phyloP scores from a whole-genome alignment of 495 filamentous ascomycete genomes.

The Lepraria neglecta region DNA sequence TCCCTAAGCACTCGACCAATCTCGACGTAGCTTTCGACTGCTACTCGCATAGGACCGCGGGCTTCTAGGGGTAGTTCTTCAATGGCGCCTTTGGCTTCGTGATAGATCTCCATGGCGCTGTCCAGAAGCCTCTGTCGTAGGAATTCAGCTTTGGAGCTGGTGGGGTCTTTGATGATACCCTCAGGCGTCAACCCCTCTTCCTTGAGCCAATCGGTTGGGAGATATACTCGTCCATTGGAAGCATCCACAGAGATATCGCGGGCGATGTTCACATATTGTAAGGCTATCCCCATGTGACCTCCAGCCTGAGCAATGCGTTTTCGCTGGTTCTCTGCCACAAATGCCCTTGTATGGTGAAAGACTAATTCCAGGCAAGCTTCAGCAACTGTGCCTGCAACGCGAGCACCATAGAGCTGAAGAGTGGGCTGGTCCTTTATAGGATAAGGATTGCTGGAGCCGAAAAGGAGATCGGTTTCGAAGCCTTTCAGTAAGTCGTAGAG shows the following conservation, averaged over 20 bases:
- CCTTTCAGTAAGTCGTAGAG: constrained; percentile 54
- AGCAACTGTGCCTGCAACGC: constrained; percentile 63
- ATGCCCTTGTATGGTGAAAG: constrained; percentile 43
- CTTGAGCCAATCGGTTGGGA: constrained; percentile 55
- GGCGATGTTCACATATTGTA: constrained; percentile 67
- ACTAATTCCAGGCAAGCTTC: constrained; percentile 58
- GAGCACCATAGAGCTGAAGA: constrained; percentile 50
- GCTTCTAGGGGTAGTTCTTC: constrained; percentile 49
- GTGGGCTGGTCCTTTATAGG: constrained; percentile 52
- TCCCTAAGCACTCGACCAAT: constrained; percentile 54
- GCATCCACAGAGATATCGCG: constrained; percentile 61
- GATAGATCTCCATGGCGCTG: constrained; percentile 50
- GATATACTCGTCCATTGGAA: constrained; percentile 53
- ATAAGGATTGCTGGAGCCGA: constrained; percentile 36
- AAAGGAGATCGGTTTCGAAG: constrained; percentile 55
- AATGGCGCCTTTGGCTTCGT: constrained; percentile 44
- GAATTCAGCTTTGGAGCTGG: constrained; percentile 35
- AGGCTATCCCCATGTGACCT: constrained; percentile 56
- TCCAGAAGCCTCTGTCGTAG: constrained; percentile 49
- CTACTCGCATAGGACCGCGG: constrained; percentile 55
- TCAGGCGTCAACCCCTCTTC: constrained; percentile 46
- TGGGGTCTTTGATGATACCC: constrained; percentile 45
- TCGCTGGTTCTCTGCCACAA: constrained; percentile 26
- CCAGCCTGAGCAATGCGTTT: constrained; percentile 41
- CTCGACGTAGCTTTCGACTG: constrained; percentile 68